Evolutionary conservation across 371 early-diverging fungal genomes (phyloP), one percentile per base, ranked within the genome.

Genomic region (Dichotomocladium elegans): DNA sequence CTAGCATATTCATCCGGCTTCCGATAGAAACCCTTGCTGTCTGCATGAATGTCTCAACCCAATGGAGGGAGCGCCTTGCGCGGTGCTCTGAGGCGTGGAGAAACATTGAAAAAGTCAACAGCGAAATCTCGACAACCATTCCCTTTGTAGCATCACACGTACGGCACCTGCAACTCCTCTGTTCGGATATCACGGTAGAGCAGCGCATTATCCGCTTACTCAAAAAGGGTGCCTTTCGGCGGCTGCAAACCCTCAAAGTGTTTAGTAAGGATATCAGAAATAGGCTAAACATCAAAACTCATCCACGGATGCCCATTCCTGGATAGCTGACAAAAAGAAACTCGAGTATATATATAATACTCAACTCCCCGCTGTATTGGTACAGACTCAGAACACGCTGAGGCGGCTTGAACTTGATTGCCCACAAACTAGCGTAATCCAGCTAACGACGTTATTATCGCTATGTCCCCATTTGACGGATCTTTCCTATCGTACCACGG

Each of bases 381-480:
- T 21, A 1, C 37, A 37, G 21, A 37, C 37, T 11, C 37, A 21
- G 5, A 37, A 5, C 5, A 37, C 37, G n/a, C 21, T 37, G 15
- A 10, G 37, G 21, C 37, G 37, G 21, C 2, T 37, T 5, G 37
- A 37, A 2, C 8, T 37, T 5, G 17, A 37, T 37, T 37, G 17
- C 4, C n/a, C 7, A 7, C 37, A 21, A 17, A 17, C 37, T 37
- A 21, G 21, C 9, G 21, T 37, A 6, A n/a, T 37, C 37, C 21
- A n/a, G n/a, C 21, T 37, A 24, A 35, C 24, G 5, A 24, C 31
- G 5, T 25, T 48, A 9, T 25, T 48, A 35, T 48, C 49, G 0
- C 29, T 48, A 25, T 48, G 49, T 24, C 49, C 49, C n/a, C 31
- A 48, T 12, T 21, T 48, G 24, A 48, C 49, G 7, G 49, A 48